phyloP scores from a whole-genome alignment of 2,329 filamentous ascomycete genomes.

The Colletotrichum shisoi region DNA sequence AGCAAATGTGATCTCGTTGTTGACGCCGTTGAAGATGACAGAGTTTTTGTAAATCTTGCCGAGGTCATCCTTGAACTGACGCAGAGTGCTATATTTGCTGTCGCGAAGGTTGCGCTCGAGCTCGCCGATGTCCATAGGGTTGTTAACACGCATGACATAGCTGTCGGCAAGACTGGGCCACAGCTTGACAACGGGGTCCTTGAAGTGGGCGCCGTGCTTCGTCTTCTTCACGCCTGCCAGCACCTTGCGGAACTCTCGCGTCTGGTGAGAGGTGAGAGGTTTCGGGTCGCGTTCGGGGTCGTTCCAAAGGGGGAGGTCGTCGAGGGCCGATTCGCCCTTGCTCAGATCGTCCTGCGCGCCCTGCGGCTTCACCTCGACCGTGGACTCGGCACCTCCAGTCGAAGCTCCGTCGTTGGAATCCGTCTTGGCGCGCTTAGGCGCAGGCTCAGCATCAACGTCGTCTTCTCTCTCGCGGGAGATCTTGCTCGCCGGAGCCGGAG shows the following conservation, averaged over 20 bases:
- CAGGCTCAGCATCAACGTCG: constrained; percentile 71
- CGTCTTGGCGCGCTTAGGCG: constrained; percentile 82
- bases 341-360: constrained; percentile 43
- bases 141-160: constrained; percentile 71
- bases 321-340: constrained; percentile 41
- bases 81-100: constrained; percentile 70
- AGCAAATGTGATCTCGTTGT: constrained; percentile 73
- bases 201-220: constrained; percentile 78
- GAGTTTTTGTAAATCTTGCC: constrained; percentile 82
- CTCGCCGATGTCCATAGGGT: constrained; percentile 83
- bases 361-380: constrained; percentile 46
- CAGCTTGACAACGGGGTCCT: constrained; percentile 77
- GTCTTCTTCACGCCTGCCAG: constrained; percentile 85
- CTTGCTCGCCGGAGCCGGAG: constrained; percentile 61
- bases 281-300: constrained; percentile 56
- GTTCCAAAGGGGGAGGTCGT: constrained; percentile 51
- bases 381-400: constrained; percentile 40
- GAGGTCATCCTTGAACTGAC: constrained; percentile 77
- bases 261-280: constrained; percentile 66
- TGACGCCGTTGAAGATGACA: constrained; percentile 79
- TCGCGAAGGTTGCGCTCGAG: constrained; percentile 83
- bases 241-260: constrained; percentile 69
- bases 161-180: constrained; percentile 80
- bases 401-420: constrained; percentile 60
- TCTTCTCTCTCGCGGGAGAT: constrained; percentile 79